phyloP scores from a whole-genome alignment of 2,329 filamentous ascomycete genomes.

The Rutstroemia sp. region DNA sequence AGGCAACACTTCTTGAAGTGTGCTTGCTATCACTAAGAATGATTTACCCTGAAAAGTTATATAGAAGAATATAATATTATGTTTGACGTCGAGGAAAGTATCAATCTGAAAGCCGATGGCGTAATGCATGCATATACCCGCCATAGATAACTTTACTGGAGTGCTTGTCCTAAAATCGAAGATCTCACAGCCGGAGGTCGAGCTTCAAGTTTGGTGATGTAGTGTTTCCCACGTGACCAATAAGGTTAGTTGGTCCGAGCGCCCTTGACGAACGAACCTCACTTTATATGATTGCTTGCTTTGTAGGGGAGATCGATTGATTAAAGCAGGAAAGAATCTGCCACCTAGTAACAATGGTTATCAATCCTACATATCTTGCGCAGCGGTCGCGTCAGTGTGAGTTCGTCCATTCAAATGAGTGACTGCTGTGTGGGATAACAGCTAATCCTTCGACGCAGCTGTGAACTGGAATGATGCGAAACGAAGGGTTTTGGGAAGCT shows the following conservation, averaged over 20 bases:
- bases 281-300: not conserved
- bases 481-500: slow-evolving; percentile 77
- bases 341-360: slow-evolving; percentile 55
- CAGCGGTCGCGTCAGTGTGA: slow-evolving; percentile 71
- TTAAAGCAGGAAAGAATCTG: slow-evolving; percentile 3
- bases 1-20: no score
- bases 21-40: no score
- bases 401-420: slow-evolving; percentile 28
- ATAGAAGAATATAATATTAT: no score
- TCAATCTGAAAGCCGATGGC: no score
- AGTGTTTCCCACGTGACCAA: not conserved
- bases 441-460: slow-evolving; percentile 55
- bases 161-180: not conserved
- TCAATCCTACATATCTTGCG: slow-evolving; percentile 89
- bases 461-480: slow-evolving; percentile 85
- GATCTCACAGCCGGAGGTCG: slow-evolving; percentile 10
- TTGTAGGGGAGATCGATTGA: not conserved
- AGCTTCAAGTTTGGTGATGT: not conserved
- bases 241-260: not conserved
- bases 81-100: no score
- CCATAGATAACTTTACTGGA: not conserved
- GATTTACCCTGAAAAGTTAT: no score
- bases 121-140: no score
- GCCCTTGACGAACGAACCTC: slow-evolving; percentile 4
- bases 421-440: slow-evolving; percentile 33